These are phyloP conservation scores for Herpetospermum pedunculosum DNA, from an alignment of 306 rosid genomes.

Conservation along the genomic window DNA sequence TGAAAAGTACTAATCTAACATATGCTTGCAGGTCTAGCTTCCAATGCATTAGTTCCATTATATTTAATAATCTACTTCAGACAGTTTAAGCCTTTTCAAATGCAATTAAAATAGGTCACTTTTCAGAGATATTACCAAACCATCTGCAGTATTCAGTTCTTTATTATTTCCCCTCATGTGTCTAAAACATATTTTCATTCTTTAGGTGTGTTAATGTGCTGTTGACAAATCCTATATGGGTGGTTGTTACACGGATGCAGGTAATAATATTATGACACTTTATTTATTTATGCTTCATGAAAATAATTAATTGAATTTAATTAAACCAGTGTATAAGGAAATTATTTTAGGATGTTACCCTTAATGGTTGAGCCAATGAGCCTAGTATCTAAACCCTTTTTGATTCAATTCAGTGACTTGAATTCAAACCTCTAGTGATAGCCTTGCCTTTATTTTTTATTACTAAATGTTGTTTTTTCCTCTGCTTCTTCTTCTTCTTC, in stretches of 20 bases:
- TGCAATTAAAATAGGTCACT: not conserved
- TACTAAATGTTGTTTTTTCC: not conserved
- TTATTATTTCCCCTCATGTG: constrained; percentile 7
- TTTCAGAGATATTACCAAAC: not conserved
- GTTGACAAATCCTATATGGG: constrained; percentile 90
- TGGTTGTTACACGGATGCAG: constrained; percentile 93
- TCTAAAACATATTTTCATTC: constrained; percentile 14
- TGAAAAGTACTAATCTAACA: not conserved
- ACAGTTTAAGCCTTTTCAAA: not conserved
- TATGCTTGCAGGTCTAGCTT: not conserved
- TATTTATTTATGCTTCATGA: not conserved
- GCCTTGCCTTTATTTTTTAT: not conserved
- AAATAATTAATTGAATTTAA: not conserved
- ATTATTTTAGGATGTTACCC: not conserved
- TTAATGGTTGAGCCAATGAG: not conserved
- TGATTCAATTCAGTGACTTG: not conserved
- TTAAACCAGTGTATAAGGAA: not conserved
- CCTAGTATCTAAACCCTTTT: not conserved
- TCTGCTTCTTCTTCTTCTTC: not conserved
- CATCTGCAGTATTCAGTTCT: not conserved
- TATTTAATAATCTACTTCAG: not conserved
- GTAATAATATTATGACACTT: constrained; percentile 20
- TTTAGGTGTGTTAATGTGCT: constrained; percentile 91
- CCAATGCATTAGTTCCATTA: not conserved
- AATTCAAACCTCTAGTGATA: not conserved